Base-by-base conservation (phyloP, 495 filamentous ascomycete species). In the Aspergillus steynii region DNA sequence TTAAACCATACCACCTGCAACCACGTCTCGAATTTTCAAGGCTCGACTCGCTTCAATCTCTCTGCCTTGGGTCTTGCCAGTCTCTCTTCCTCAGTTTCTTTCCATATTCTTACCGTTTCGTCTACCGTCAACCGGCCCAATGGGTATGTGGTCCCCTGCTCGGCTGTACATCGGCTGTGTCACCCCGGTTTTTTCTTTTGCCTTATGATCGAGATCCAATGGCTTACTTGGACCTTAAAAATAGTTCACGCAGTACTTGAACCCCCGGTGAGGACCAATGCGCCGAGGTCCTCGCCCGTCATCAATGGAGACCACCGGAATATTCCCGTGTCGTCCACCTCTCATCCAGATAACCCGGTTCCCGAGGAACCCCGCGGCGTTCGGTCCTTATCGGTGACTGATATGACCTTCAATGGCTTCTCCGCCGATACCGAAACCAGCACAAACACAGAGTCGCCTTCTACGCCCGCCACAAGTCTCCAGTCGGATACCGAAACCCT, bases 321-420 rank as follows among this genome's bases (percentile, higher is more conserved):
- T 29, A 74, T 82, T 45, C 75, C 77, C n/a, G 67, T 77, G 53
- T 79, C 80, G 8, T 71, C 76, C 7, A 83, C 80, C 31, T 82
- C 78, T 42, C 83, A 86, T 68, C 83, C 84, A 10, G 70, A 81
- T 55, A 82, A 86, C 62, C 83, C 83, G 4, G 78, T 86, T 58
- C 84, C 84, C 54, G 75, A 80, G 68, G 83, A 86, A 63, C 84
- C 82, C 46, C 76, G 70, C 20, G 68, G 71, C 9, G 74, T 79
- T 15, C 71, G 74, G 27, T 72, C 76, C 3, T 67, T 79, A 7
- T 76, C 77, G 9, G 65, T 77, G 56, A 72, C 79, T 61, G 63
- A 75, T 64, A 66, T 71, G 70, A 64, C 75, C 73, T 71, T 82
- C 72, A 66, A 78, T 72, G 70, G 78, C 69, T 37, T 64, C 67